Conservation (phyloP, 257 asterid species). For the Scutellaria baicalensis region DNA sequence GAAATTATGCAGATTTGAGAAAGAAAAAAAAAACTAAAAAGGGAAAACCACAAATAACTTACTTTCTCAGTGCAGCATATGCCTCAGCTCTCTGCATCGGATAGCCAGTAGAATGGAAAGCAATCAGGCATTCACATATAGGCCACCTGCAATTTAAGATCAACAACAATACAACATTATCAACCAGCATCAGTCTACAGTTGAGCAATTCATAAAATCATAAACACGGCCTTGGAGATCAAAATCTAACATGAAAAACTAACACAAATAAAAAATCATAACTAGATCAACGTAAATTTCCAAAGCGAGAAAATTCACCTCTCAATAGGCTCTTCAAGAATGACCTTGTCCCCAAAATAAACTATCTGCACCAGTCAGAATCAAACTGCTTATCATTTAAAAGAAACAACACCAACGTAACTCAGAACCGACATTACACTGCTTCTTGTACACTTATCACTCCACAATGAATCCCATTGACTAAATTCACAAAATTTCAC, state of each 20-base stretch:
- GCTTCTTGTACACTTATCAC: background rate
- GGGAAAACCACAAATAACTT: slow-evolving; percentile 16
- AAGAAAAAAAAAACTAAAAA: background rate
- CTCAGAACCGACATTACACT: background rate
- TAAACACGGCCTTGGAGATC: background rate
- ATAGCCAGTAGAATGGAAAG: slow-evolving; percentile 80
- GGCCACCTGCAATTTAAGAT: slow-evolving; percentile 71
- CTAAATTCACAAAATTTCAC: background rate
- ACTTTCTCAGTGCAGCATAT: slow-evolving; percentile 91
- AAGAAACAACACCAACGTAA: background rate
- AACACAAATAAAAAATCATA: background rate
- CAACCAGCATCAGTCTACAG: background rate
- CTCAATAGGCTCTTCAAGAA: slow-evolving; percentile 84
- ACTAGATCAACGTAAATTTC: background rate
- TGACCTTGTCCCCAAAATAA: slow-evolving; percentile 84
- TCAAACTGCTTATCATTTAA: background rate
- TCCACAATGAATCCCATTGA: background rate
- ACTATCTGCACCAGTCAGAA: slow-evolving; percentile 48
- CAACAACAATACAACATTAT: background rate
- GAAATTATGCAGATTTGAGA: background rate
- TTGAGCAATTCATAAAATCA: background rate
- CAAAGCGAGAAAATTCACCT: slow-evolving; percentile 37
- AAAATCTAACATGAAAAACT: background rate
- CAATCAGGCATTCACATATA: slow-evolving; percentile 86
- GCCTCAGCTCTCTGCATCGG: slow-evolving; percentile 92